Evolutionary conservation across 345 rosid genomes (phyloP).

Genomic region (Hibiscus tridactylites): DNA sequence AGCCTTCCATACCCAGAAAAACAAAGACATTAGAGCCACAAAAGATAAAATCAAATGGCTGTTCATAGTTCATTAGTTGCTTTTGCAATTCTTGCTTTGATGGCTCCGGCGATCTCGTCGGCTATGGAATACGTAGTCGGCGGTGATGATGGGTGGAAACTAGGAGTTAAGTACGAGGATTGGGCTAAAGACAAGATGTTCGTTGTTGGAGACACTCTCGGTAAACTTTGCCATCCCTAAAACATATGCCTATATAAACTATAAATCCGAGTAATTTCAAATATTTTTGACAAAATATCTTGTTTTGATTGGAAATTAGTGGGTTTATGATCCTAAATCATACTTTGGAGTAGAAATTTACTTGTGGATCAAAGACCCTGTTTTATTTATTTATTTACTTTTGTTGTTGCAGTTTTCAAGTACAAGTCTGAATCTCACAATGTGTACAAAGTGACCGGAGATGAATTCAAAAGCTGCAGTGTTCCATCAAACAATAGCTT

Average conservation of each 20-base stretch:
- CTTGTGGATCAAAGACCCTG: not conserved
- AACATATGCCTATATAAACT: too few relatives aligned
- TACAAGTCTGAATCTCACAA: not conserved
- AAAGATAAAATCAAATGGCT: not conserved
- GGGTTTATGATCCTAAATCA: not conserved
- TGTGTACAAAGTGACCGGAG: not conserved
- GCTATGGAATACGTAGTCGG: not conserved
- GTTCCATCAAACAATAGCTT: not conserved
- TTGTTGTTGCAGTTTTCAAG: not conserved
- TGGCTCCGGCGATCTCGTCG: not conserved
- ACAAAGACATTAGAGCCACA: not conserved
- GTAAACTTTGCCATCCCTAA: not conserved
- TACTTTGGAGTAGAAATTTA: not conserved
- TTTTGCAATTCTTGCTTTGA: not conserved
- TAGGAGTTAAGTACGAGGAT: not conserved
- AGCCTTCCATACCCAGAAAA: not conserved
- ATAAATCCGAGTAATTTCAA: too few relatives aligned
- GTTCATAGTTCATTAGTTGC: not conserved
- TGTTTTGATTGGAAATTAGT: too few relatives aligned
- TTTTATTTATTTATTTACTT: not conserved
- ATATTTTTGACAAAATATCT: too few relatives aligned
- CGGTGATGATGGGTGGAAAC: not conserved
- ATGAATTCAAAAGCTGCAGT: not conserved
- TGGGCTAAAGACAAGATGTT: conserved; percentile 3
- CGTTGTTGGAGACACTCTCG: not conserved